phyloP scores from a whole-genome alignment of 179 eudicot genomes.

The Corrigiola litoralis region DNA sequence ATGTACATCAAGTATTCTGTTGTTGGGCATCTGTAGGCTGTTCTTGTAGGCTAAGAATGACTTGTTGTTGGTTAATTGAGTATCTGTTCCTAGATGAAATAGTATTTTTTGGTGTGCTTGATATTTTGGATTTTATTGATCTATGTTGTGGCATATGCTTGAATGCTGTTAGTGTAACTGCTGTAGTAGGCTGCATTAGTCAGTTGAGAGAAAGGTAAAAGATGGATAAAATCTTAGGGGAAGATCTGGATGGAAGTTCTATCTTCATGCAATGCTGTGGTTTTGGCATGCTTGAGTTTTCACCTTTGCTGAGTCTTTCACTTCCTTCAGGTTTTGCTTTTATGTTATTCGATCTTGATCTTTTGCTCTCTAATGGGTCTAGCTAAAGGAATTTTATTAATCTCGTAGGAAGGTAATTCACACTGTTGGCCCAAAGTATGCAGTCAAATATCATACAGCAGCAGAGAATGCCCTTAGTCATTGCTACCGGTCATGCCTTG shows the following conservation, averaged over 20 bases:
- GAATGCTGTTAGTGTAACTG: background rate
- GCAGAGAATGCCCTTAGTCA: conserved; percentile 98
- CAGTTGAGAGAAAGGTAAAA: background rate
- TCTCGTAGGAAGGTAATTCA: conserved; percentile 83
- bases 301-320: background rate
- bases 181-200: background rate
- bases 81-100: background rate
- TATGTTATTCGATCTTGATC: background rate
- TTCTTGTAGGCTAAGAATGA: background rate
- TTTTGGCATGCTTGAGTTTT: background rate
- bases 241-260: background rate
- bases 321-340: background rate
- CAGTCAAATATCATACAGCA: conserved; percentile 97
- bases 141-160: background rate
- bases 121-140: background rate
- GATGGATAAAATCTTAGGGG: background rate
- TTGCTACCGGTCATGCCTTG: conserved; percentile 93
- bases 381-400: conserved; percentile 7
- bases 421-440: conserved; percentile 99
- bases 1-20: no score
- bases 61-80: background rate
- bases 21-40: background rate
- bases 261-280: background rate
- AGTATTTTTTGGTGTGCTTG: background rate
- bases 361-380: background rate